phyloP scores from a whole-genome alignment of 140 eudicot genomes.

The Bidens hawaiensis region DNA sequence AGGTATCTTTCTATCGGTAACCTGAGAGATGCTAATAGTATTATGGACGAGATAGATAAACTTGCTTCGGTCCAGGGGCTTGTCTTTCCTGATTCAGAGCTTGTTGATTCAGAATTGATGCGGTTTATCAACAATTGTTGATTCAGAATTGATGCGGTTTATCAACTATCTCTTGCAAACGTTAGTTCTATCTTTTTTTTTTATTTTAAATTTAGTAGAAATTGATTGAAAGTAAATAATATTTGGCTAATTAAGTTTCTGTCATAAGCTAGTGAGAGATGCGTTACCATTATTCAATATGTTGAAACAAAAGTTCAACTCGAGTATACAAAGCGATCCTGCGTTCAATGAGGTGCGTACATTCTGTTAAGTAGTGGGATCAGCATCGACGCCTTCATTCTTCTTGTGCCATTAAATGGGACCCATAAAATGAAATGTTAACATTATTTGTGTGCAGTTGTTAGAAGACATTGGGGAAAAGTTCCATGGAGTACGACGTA shows the following conservation, averaged over 20 bases:
- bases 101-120: conserved; percentile 72
- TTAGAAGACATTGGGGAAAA: conserved; percentile 76
- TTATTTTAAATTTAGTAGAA: background rate
- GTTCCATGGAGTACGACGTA: conserved; percentile 84
- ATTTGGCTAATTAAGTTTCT: background rate
- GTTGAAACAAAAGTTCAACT: conserved; percentile 70
- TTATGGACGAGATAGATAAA: conserved; percentile 73
- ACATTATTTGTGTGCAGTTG: conserved; percentile 44
- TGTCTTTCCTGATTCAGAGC: conserved; percentile 57
- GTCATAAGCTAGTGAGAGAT: conserved; percentile 80
- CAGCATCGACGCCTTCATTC: background rate
- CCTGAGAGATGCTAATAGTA: conserved; percentile 81
- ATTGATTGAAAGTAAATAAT: conserved; percentile 3
- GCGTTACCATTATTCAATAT: conserved; percentile 87
- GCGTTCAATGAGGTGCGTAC: conserved; percentile 61
- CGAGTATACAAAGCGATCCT: conserved; percentile 80
- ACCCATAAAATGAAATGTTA: background rate
- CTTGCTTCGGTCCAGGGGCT: conserved; percentile 46
- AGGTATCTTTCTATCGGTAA: conserved; percentile 90
- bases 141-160: conserved; percentile 73
- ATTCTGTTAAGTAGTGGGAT: background rate
- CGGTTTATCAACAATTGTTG: conserved; percentile 62
- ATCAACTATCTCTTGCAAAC: conserved; percentile 67
- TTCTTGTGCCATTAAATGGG: conserved; percentile 2
- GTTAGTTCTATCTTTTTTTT: conserved; percentile 45